Evolutionary conservation across 768 basidiomycete species (phyloP).

Genomic region (Cystobasidium tubakii): DNA sequence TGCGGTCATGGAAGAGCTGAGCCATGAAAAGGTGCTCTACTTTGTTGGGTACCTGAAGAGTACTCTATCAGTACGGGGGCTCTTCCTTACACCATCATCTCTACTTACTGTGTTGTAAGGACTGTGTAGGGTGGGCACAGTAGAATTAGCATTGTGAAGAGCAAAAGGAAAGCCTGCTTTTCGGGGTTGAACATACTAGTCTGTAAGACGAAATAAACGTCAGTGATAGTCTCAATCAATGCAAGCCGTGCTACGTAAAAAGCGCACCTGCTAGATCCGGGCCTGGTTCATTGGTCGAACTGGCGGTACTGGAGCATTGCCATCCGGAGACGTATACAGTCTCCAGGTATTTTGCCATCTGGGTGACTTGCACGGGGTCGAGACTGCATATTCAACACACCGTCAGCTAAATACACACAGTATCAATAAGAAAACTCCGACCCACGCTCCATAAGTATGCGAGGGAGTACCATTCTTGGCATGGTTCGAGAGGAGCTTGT

Average conservation of each 20-base stretch:
- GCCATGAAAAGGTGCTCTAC: constrained; percentile 97
- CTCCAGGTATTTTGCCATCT: constrained; percentile 96
- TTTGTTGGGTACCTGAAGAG: constrained; percentile 68
- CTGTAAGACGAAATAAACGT: not conserved
- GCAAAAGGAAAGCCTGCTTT: too few relatives aligned
- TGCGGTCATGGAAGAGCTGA: constrained; percentile 97
- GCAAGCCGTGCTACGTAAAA: not conserved
- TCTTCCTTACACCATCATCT: not conserved
- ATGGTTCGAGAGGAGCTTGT: constrained; percentile 66
- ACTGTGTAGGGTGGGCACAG: constrained; percentile 60
- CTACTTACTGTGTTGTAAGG: constrained; percentile 76
- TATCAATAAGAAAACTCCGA: too few relatives aligned
- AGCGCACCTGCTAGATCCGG: constrained; percentile 87
- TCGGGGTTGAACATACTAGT: not conserved
- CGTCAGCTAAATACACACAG: not conserved
- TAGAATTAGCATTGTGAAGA: too few relatives aligned
- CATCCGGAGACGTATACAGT: constrained; percentile 95
- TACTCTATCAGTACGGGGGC: not conserved
- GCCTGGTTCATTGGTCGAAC: constrained; percentile 89
- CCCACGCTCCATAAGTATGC: constrained; percentile 97
- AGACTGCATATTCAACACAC: constrained; percentile 57
- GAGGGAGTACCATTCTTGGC: constrained; percentile 71
- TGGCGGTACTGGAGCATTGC: constrained; percentile 82
- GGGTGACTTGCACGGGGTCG: constrained; percentile 94
- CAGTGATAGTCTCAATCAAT: not conserved